phyloP scores from a whole-genome alignment of 352 stramenopile genomes.

The Phytophthora rubi region DNA sequence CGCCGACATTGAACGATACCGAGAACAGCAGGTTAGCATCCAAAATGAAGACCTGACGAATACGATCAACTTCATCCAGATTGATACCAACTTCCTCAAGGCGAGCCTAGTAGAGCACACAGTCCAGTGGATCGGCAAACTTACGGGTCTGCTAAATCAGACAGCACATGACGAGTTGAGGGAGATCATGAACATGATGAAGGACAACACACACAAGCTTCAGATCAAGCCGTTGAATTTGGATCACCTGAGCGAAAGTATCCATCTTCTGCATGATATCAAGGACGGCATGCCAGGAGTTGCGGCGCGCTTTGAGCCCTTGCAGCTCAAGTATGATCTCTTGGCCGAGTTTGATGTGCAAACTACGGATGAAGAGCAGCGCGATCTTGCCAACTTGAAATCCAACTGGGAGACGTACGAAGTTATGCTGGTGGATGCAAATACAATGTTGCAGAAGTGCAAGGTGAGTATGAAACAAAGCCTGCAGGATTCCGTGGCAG shows the following conservation, averaged over 20 bases:
- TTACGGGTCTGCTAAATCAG: constrained; percentile 92
- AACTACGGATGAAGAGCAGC: constrained; percentile 86
- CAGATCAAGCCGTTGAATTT: constrained; percentile 87
- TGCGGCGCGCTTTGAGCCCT: constrained; percentile 78
- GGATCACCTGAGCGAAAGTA: constrained; percentile 92
- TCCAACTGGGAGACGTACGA: constrained; percentile 88
- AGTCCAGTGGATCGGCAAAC: constrained; percentile 93
- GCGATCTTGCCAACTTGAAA: constrained; percentile 71
- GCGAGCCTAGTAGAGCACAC: constrained; percentile 91
- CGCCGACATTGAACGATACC: constrained; percentile 92
- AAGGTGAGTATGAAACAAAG: constrained; percentile 97
- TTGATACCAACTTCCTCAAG: constrained; percentile 95
- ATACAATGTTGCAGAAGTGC: constrained; percentile 92
- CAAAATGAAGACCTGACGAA: constrained; percentile 92
- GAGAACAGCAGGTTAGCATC: constrained; percentile 92
- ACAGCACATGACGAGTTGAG: constrained; percentile 90
- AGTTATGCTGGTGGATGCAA: constrained; percentile 82
- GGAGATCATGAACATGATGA: constrained; percentile 90
- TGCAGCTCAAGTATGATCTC: constrained; percentile 89
- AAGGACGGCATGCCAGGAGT: constrained; percentile 81
- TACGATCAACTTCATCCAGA: constrained; percentile 96
- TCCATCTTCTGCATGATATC: constrained; percentile 89
- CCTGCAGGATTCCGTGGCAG: constrained; percentile 90
- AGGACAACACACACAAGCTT: constrained; percentile 87
- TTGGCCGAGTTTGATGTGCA: constrained; percentile 91